Evolutionary conservation across 73 alveolate genomes (phyloP).

Genomic region (Urostyla sp.): DNA sequence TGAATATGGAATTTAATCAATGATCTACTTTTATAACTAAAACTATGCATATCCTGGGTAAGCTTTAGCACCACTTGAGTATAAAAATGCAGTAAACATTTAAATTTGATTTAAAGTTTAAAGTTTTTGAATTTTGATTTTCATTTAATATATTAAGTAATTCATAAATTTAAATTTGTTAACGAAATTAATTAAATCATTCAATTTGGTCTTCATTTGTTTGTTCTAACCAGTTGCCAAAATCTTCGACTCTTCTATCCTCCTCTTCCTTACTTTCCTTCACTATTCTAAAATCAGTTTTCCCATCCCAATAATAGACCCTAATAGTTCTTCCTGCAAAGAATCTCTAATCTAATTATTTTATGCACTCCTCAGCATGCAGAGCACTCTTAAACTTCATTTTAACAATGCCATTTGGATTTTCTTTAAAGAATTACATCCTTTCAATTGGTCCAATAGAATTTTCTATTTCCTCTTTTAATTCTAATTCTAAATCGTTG

Average conservation of each 20-base stretch:
- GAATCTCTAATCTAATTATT: slow-evolving; percentile 65
- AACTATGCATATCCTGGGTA: too few species aligned
- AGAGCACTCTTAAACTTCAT: slow-evolving; percentile 66
- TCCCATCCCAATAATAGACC: slow-evolving; percentile 88
- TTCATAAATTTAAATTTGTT: too few species aligned
- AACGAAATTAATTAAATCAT: too few species aligned
- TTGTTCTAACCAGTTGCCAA: slow-evolving; percentile 84
- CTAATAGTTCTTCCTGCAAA: slow-evolving; percentile 64
- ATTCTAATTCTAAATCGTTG: slow-evolving; percentile 24
- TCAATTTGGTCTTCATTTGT: too few species aligned
- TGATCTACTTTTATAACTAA: too few species aligned
- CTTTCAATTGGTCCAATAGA: slow-evolving; percentile 74
- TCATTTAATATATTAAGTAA: too few species aligned
- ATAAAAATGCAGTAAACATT: too few species aligned
- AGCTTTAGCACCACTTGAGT: too few species aligned
- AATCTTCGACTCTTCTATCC: slow-evolving; percentile 75
- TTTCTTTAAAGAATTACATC: slow-evolving; percentile 64
- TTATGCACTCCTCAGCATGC: slow-evolving; percentile 81
- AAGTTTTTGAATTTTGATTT: too few species aligned
- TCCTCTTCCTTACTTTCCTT: slow-evolving; percentile 73
- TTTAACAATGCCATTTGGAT: slow-evolving; percentile 80
- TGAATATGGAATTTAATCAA: too few species aligned
- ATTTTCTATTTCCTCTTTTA: slow-evolving; percentile 57
- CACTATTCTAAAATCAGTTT: slow-evolving; percentile 71
- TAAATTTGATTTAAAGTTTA: too few species aligned